Conservation (phyloP, 163 green algal species). For the Scenedesmus sp. region DNA sequence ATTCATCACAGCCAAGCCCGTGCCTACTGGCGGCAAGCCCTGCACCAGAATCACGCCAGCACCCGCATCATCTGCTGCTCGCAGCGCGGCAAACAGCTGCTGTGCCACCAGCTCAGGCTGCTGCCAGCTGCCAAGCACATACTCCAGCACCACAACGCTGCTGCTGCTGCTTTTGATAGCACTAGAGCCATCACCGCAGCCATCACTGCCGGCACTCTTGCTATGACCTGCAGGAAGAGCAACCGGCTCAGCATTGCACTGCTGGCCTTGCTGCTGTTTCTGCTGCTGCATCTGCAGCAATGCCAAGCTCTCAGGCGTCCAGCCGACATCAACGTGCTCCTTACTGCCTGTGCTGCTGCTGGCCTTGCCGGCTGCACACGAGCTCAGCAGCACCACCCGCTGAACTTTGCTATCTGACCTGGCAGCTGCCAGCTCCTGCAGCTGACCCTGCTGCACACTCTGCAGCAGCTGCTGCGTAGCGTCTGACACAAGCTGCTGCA, state of each 20-base stretch:
- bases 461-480: slow-evolving; percentile 1
- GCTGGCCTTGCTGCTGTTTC: background rate
- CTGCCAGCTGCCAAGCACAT: slow-evolving; percentile 57
- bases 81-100: slow-evolving; percentile 65
- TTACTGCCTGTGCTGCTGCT: background rate
- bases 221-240: background rate
- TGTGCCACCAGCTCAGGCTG: slow-evolving; percentile 52
- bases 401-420: background rate
- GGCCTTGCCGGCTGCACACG: background rate
- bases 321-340: background rate
- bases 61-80: slow-evolving; percentile 55
- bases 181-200: background rate
- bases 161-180: background rate
- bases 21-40: slow-evolving; percentile 56
- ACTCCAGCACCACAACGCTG: slow-evolving; percentile 49
- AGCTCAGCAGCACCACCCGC: slow-evolving; percentile 1
- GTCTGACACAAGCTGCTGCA: background rate
- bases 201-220: background rate
- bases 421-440: slow-evolving; percentile 31
- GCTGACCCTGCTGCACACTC: background rate
- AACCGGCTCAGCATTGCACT: background rate
- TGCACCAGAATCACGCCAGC: slow-evolving; percentile 63
- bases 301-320: background rate
- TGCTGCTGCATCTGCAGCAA: background rate
- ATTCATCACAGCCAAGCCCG: slow-evolving; percentile 73